A percentile compares a stretch with the other conserved stretches of the same genome.
phyloP scores from a whole-genome alignment of 2,329 filamentous ascomycete species.

The Trichoderma arundinaceum region DNA sequence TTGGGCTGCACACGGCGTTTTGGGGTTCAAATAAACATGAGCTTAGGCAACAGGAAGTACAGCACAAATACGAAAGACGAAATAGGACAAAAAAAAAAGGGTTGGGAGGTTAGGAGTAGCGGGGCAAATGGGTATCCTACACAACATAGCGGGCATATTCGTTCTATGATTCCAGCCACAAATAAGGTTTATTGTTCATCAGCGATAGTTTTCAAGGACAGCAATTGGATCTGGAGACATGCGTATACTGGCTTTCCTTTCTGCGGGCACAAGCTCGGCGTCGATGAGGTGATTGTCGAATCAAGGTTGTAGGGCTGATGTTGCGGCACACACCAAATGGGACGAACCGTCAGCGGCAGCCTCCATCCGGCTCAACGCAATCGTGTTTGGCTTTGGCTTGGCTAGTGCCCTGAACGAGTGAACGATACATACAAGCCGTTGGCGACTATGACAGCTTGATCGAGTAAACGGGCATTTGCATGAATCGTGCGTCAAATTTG shows the following conservation, averaged over 20 bases:
- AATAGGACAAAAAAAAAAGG: slow-evolving; percentile 14
- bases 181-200: slow-evolving; percentile 35
- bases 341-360: neutral
- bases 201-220: slow-evolving; percentile 40
- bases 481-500: slow-evolving; percentile 1
- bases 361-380: no score
- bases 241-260: slow-evolving; percentile 5
- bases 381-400: no score
- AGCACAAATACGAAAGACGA: slow-evolving; percentile 23
- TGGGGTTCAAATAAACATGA: slow-evolving; percentile 28
- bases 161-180: slow-evolving; percentile 40
- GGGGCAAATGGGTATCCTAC: slow-evolving; percentile 35
- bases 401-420: neutral
- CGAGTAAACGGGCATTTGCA: neutral
- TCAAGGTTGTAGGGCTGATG: slow-evolving; percentile 6
- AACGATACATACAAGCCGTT: neutral
- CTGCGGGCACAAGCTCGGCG: neutral
- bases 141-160: slow-evolving; percentile 46
- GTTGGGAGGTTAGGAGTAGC: slow-evolving; percentile 30
- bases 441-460: neutral
- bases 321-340: slow-evolving; percentile 1
- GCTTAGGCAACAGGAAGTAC: slow-evolving; percentile 30
- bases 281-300: slow-evolving; percentile 7
- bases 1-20: slow-evolving; percentile 31
- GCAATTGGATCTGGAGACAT: slow-evolving; percentile 32